Base-by-base conservation (phyloP, 768 basidiomycete genomes). In the Boletus rubroflammeus region DNA sequence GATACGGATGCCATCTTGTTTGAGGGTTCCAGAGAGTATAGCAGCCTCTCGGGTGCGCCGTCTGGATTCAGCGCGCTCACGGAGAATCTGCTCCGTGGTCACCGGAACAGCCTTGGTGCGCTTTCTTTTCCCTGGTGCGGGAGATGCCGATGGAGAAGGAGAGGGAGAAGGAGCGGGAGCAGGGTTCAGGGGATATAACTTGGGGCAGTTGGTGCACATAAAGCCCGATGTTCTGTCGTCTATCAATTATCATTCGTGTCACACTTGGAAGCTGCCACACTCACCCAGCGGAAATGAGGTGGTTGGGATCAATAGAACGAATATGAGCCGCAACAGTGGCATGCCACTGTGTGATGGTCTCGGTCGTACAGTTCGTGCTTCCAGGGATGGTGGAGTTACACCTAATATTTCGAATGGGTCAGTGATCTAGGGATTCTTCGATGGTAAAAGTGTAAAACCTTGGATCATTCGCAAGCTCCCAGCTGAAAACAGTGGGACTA, bases 391-490 rank as follows among this genome's bases (percentile, higher is more conserved):
- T 77, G 13, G 85, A 86, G 53, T 78, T 80, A 58, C 84, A 86
- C 64, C 84, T 84, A 51, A 32, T 4, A 40, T 46, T 44, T 51
- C 21, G 14, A 17, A 38, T 26, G 29, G 38, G 23, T 61, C 35
- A 60, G 50, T 25, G 38, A 41, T 7, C 25, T 42, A 31, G 4
- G 10, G 39, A 5, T 17, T n/a, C 4, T n/a, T 15, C 8, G 32
- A 10, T 32, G 3, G 13, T 7, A 40, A n/a, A 11, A 39, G 25
- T 6, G 32, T 49, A 57, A 48, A 50, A 84, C 81, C 82, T 79
- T 9, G 84, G 75, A 60, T 87, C 85, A 63, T 87, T 87, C 19
- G 83, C 85, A 58, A 85, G 58, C 63, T 87, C 85, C 81, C 81
- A 83, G 50, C 36, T 62, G 55, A 86, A 75, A 50, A 86, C 62